Evolutionary conservation across 2,329 filamentous ascomycete species (phyloP), one percentile per base, ranked within the genome.

Genomic region (Fusarium fujikuroi): DNA sequence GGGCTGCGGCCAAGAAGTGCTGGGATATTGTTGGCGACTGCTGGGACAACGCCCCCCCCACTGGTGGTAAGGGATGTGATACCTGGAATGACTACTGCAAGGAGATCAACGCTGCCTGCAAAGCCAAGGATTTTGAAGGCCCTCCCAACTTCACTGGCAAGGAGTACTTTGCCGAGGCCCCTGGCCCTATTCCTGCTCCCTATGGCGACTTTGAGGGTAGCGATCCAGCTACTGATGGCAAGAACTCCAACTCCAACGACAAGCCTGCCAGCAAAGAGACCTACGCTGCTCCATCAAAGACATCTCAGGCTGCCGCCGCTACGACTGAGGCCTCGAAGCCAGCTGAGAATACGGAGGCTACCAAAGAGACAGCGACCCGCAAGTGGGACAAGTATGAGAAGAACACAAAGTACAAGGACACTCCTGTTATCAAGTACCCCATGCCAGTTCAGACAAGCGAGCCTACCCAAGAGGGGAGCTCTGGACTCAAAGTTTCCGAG

Each of bases 31-130:
- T 83, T 36, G 80, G 86, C 6, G 78, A 74, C n/a, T 94, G 92
- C 84, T 93, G 88, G 81, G 79, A 84, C 49, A 80, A 81, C 10
- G 86, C 88, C 6, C 88, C 88, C 18, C 87, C 91, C 3, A 90
- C 89, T 4, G 92, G 92, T 3, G 81, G 82, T 70, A 81, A 80
- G 3, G 88, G 88, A 72, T 95, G 92, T 81, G 80, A 85, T 53
- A 81, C 87, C 39, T 93, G 90, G 90, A 87, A 90, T 76, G 78
- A 81, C 18, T 92, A 91, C 82, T 94, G 92, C 82, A 79, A 80
- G 40, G 80, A 70, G 6, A 83, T 89, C 59, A 81, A 85, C 75
- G 73, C 78, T 12, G 80, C 77, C 7, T 90, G 88, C 75, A 70
- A 78, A n/a, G 77, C 78, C 2, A 79, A 82, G 3, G 69, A 83